Conservation (phyloP, 1,284 basidiomycete species). For the Fomes fomentarius region DNA sequence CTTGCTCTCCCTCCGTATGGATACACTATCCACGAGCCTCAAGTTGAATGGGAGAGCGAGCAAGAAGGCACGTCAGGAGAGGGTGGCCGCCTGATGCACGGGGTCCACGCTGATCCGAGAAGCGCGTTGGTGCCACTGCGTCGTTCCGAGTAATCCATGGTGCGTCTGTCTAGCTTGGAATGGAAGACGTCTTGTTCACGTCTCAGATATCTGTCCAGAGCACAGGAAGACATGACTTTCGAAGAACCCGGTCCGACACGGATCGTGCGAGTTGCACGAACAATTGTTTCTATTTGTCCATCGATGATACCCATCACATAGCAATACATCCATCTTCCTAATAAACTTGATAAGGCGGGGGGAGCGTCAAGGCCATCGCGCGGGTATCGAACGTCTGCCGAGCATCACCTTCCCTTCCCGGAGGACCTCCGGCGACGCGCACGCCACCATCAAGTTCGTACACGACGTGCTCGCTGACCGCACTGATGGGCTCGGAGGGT, state of each 20-base stretch:
- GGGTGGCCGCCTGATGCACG: too few species aligned
- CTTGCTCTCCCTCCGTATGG: neutral
- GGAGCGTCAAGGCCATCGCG: neutral
- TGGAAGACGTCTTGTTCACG: too few species aligned
- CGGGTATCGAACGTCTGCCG: neutral
- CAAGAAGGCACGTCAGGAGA: neutral
- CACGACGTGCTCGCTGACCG: neutral
- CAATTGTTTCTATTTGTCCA: too few species aligned
- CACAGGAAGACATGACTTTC: too few species aligned
- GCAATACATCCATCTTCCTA: neutral
- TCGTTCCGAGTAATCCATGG: too few species aligned
- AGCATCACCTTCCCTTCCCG: neutral
- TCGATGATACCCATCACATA: too few species aligned
- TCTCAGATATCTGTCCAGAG: too few species aligned
- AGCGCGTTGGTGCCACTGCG: too few species aligned
- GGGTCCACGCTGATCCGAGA: too few species aligned
- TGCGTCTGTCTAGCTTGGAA: too few species aligned
- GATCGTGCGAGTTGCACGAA: too few species aligned
- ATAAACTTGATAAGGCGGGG: neutral
- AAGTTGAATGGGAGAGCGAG: neutral
- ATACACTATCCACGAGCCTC: neutral
- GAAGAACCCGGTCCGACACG: too few species aligned
- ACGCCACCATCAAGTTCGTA: neutral
- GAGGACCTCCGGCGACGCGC: neutral
- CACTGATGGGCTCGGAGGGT: neutral